Evolutionary conservation across 2,329 filamentous ascomycete genomes (phyloP).

Genomic region (Trichophaea hybrida): DNA sequence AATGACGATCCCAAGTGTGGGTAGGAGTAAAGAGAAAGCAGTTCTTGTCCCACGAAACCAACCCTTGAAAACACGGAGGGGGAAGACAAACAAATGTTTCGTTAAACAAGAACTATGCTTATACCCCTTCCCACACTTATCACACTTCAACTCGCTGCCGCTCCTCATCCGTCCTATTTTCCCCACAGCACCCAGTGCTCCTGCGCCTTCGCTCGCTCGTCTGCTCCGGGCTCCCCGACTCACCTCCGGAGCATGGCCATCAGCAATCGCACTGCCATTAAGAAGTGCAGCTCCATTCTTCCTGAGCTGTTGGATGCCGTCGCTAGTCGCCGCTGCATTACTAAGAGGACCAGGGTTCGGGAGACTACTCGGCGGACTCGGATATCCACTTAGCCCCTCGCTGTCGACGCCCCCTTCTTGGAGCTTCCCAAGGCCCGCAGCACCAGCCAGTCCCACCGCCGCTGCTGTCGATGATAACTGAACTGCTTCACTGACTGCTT

Average conservation of each 20-base stretch:
- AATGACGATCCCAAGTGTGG: constrained; percentile 25
- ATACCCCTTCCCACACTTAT: constrained; percentile 98
- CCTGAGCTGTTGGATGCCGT: neutral
- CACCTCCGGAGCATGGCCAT: constrained; percentile 18
- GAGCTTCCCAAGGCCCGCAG: constrained; percentile 8
- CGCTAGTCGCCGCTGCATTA: neutral
- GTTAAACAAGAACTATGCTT: constrained; percentile 99
- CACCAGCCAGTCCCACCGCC: constrained; percentile 13
- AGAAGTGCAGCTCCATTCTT: constrained; percentile 1
- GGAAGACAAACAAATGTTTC: constrained; percentile 96
- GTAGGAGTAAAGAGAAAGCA: constrained; percentile 28
- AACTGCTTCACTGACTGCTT: constrained; percentile 51
- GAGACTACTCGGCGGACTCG: constrained; percentile 21
- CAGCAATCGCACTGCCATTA: constrained; percentile 18
- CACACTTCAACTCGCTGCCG: constrained; percentile 79
- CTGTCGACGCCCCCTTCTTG: neutral
- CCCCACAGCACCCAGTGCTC: constrained; percentile 50
- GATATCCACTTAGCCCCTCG: constrained; percentile 17
- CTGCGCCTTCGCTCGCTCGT: constrained; percentile 74
- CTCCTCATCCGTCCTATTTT: constrained; percentile 46
- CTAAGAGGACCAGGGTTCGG: constrained; percentile 14
- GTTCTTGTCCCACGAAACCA: constrained; percentile 28
- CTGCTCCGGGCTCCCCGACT: constrained; percentile 34
- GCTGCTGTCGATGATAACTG: constrained; percentile 35
- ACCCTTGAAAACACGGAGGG: constrained; percentile 34